These are phyloP conservation scores for Cordia subcordata DNA, from an alignment of 257 asterid genomes.

Conservation along the genomic window DNA sequence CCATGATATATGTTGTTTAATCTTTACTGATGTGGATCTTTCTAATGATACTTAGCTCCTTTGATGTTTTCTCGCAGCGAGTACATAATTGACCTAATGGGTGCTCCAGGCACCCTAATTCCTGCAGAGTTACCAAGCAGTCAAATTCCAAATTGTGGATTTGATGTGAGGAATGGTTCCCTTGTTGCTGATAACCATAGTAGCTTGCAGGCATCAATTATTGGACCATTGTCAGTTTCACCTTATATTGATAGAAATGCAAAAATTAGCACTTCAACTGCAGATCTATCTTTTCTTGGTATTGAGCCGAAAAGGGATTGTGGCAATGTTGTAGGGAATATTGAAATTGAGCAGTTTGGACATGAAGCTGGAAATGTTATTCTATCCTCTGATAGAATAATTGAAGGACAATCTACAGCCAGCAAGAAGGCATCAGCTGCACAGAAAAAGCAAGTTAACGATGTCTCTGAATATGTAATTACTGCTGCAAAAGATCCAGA, in stretches of 20 bases:
- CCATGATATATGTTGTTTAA: neutral
- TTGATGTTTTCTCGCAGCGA: constrained; percentile 61
- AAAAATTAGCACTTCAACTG: constrained; percentile 18
- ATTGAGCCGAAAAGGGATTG: constrained; percentile 27
- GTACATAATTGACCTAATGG: constrained; percentile 95
- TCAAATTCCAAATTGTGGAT: constrained; percentile 50
- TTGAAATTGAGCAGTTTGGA: constrained; percentile 32
- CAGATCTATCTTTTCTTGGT: constrained; percentile 31
- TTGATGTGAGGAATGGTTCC: constrained; percentile 43
- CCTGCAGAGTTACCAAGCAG: constrained; percentile 79
- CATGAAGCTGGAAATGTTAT: constrained; percentile 31
- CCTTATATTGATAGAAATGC: constrained; percentile 29
- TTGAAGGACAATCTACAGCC: constrained; percentile 25
- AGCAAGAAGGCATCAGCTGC: constrained; percentile 26
- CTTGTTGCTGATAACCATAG: constrained; percentile 26
- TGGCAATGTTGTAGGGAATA: constrained; percentile 20
- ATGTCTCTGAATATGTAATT: constrained; percentile 31
- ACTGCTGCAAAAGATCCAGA: constrained; percentile 31
- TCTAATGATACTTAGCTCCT: constrained; percentile 8
- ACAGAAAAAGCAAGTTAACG: constrained; percentile 33
- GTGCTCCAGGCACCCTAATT: constrained; percentile 98
- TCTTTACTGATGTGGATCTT: neutral
- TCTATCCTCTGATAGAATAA: constrained; percentile 26
- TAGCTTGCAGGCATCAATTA: constrained; percentile 1
- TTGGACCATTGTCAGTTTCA: constrained; percentile 22